Evolutionary conservation across 225 moss, liverwort and hornwort genomes (phyloP).

Genomic region (Straminergon stramineum): DNA sequence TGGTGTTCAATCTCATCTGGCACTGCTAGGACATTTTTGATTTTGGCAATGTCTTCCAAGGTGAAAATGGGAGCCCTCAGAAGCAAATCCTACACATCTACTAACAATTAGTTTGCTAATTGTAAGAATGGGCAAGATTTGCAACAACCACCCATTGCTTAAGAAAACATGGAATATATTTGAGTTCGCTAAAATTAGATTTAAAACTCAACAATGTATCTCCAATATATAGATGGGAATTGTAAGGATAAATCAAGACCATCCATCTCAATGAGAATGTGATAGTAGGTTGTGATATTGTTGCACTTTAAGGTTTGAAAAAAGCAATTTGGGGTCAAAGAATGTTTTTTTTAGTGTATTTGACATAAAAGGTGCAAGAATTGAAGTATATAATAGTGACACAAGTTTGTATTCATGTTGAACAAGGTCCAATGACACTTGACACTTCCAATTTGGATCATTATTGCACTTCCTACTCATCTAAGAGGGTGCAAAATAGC

Average conservation of each 20-base stretch:
- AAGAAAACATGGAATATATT: too few species aligned
- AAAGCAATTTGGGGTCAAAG: neutral
- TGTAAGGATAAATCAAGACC: neutral
- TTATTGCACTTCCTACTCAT: neutral
- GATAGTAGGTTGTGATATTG: accelerated
- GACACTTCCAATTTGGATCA: neutral
- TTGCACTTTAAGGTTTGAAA: neutral
- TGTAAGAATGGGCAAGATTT: neutral
- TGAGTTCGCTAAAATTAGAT: neutral
- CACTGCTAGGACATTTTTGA: constrained; percentile 4
- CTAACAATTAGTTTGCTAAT: neutral
- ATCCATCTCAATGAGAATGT: accelerated
- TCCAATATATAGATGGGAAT: neutral
- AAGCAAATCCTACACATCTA: constrained; percentile 14
- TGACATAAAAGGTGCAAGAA: neutral
- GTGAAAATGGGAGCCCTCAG: constrained; percentile 16
- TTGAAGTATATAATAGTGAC: neutral
- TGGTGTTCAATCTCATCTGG: neutral
- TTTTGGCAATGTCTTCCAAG: constrained; percentile 16
- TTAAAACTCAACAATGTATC: neutral
- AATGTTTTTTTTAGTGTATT: neutral
- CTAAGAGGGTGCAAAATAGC: accelerated
- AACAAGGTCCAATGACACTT: accelerated
- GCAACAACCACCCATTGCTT: neutral
- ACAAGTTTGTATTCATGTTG: neutral